Evolutionary conservation across 176 grass and related monocot genomes (phyloP), one percentile per base, ranked within the genome.

Genomic region (Canna indica): DNA sequence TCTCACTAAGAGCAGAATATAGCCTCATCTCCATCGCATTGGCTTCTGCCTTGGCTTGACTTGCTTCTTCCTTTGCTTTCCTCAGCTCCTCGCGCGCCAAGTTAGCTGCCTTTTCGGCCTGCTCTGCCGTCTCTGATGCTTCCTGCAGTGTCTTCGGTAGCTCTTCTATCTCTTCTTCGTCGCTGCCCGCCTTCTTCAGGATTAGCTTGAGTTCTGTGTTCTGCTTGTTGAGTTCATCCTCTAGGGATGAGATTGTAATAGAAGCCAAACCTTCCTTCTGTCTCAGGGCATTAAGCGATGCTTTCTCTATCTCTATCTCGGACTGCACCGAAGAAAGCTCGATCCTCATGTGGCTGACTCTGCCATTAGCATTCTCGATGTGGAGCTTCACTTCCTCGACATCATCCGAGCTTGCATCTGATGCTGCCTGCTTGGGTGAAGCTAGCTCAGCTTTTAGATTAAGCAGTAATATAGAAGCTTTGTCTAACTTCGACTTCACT

Each of bases 401-500:
- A 13, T 61, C 71, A 6, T 39, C 85, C 5, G 3, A 71, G 4
- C 28, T 75, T 15, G 33, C 67, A 10, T 41, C 76, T 17, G 84
- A 26, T 13, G 22, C 68, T 27, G 28, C 18, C 22, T 32, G 38
- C 20, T 64, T 58, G 63, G 86, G 81, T 74, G 72, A 61, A 74
- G 60, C 72, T 31, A 90, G 63, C 41, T 78, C 78, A 57, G 64
- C 47, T 76, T 59, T 82, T n/a, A 90, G 65, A 75, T 71, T 80
- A 59, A 66, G 53, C 22, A 97, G 48, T 32, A 83, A 33, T 32
- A 44, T 38, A 22, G 89, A 97, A 50, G 82, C 74, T 39, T 1
- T 28, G 71, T 83, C 66, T 45, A 90, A 13, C 48, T 84, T 84
- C 13, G 65, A 97, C 25, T 87, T 70, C 1, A 93, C 68, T 72